Evolutionary conservation across 768 basidiomycete genomes (phyloP).

Genomic region (Tylopilus sp.): DNA sequence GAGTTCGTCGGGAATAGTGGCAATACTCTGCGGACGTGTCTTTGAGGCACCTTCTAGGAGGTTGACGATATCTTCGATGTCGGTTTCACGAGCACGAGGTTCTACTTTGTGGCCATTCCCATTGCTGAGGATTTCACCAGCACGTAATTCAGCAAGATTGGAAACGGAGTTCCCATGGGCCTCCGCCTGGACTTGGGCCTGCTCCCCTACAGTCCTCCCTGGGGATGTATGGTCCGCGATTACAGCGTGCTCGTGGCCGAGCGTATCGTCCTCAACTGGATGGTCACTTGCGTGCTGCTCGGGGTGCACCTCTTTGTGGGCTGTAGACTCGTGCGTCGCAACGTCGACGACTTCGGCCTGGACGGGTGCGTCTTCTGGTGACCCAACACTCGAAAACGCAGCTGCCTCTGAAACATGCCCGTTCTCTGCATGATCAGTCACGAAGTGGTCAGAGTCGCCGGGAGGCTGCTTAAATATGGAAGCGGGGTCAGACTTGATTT

Average conservation of each 20-base stretch:
- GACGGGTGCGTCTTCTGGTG: conserved; percentile 20
- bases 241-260: neutral
- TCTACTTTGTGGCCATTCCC: conserved; percentile 8
- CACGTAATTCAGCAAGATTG: conserved; percentile 13
- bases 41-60: conserved; percentile 51
- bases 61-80: conserved; percentile 64
- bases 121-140: conserved; percentile 6
- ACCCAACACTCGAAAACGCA: conserved; percentile 10
- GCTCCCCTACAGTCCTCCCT: conserved; percentile 6
- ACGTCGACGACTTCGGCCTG: conserved; percentile 13
- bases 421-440: conserved; percentile 23
- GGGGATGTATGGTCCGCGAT: neutral
- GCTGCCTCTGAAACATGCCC: conserved; percentile 21
- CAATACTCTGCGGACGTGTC: conserved; percentile 40
- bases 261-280: conserved; percentile 7
- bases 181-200: conserved; percentile 13
- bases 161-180: neutral
- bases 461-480: conserved; percentile 26
- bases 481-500: conserved; percentile 13
- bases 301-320: conserved; percentile 3
- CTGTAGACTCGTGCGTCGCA: conserved; percentile 8
- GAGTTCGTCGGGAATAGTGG: conserved; percentile 55
- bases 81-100: conserved; percentile 27
- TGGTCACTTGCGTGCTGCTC: conserved; percentile 10
- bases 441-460: conserved; percentile 17